These are phyloP conservation scores for Skeletonema costatum DNA, from an alignment of 108 stramenopile genomes.

Conservation along the genomic window DNA sequence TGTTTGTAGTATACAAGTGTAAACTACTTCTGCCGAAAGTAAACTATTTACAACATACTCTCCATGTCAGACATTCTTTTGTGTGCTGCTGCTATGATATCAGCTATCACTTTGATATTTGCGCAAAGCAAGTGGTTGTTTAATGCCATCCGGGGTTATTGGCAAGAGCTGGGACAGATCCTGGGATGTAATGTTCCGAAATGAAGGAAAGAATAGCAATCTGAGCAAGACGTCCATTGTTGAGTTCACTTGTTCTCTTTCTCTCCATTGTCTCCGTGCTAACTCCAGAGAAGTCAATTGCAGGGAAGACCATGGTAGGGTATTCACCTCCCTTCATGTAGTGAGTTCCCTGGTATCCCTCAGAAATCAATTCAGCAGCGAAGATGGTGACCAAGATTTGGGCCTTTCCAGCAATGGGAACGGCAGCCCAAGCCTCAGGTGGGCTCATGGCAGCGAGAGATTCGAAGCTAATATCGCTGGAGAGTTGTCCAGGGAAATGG, in stretches of 20 bases:
- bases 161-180: slow-evolving; percentile 72
- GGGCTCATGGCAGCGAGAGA: slow-evolving; percentile 80
- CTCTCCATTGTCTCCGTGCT: slow-evolving; percentile 54
- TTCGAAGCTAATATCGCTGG: slow-evolving; percentile 66
- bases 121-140: not conserved
- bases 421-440: slow-evolving; percentile 82
- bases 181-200: slow-evolving; percentile 73
- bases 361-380: slow-evolving; percentile 72
- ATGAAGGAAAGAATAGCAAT: slow-evolving; percentile 79
- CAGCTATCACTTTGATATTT: not conserved
- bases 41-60: slow-evolving; percentile 2
- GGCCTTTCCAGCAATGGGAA: slow-evolving; percentile 81
- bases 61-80: not conserved
- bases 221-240: slow-evolving; percentile 85
- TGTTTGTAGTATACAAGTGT: not conserved
- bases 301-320: slow-evolving; percentile 83
- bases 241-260: slow-evolving; percentile 75
- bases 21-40: not conserved
- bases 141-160: not conserved
- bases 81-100: not conserved
- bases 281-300: slow-evolving; percentile 84
- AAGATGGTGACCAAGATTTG: slow-evolving; percentile 84
- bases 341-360: slow-evolving; percentile 64
- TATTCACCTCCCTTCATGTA: slow-evolving; percentile 85
- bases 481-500: slow-evolving; percentile 85